Conservation (phyloP, 2,329 filamentous ascomycete genomes). For the Cladophialophora yegresii region DNA sequence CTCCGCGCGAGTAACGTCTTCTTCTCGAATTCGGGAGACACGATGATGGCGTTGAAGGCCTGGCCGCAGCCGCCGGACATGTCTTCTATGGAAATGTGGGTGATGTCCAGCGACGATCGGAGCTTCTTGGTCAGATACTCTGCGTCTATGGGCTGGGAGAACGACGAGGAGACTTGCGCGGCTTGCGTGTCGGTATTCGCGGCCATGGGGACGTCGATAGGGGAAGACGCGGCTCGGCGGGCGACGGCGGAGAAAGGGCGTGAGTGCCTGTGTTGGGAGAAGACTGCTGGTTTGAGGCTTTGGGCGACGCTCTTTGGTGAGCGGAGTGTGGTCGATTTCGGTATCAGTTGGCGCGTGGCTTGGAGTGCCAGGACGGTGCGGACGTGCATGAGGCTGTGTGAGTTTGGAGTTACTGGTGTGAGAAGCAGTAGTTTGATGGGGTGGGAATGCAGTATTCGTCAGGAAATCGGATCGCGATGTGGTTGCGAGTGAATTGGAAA, state of each 20-base stretch:
- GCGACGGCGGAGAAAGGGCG: background rate
- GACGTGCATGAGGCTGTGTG: conserved; percentile 21
- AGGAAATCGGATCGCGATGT: background rate
- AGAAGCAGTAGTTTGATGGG: background rate
- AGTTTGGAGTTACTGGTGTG: background rate
- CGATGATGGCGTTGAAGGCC: conserved; percentile 69
- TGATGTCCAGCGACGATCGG: conserved; percentile 68
- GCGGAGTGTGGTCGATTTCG: background rate
- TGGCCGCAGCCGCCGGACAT: conserved; percentile 79
- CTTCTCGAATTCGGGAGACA: conserved; percentile 68
- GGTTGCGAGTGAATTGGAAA: conserved; percentile 15
- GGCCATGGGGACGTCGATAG: conserved; percentile 39
- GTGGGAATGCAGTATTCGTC: background rate
- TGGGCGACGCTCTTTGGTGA: background rate
- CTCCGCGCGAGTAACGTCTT: conserved; percentile 80
- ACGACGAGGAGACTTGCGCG: conserved; percentile 49
- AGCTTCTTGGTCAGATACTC: conserved; percentile 69
- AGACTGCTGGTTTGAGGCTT: background rate
- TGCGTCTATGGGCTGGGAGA: conserved; percentile 65
- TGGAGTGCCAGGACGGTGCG: conserved; percentile 15
- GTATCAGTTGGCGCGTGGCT: conserved; percentile 6
- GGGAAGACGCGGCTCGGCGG: conserved; percentile 1
- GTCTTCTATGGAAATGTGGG: conserved; percentile 84
- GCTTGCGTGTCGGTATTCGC: conserved; percentile 36
- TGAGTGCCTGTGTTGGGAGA: background rate